Evolutionary conservation across 2,329 filamentous ascomycete genomes (phyloP), one percentile per base, ranked within the genome.

Genomic region (Alternaria solani): DNA sequence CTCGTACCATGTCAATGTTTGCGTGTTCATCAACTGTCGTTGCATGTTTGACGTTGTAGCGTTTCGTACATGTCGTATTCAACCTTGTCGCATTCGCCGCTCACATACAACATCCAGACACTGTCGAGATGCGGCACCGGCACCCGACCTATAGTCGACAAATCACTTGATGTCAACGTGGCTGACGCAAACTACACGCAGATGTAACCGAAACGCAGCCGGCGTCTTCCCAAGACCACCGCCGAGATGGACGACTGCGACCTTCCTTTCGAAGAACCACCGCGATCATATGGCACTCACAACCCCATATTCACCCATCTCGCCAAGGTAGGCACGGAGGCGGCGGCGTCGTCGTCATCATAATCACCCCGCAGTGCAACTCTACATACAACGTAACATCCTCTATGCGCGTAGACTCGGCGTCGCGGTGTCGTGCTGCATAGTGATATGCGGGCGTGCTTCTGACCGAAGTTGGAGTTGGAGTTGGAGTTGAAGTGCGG

Each of bases 161-260:
- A 25, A 42, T 18, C 25, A 8, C 55, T 57, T 20, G 55, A 48
- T 20, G 48, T 41, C 5, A 57, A 57, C 16, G 55, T 32, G 20
- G 39, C 39, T 11, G 39, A 42, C 39, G 20, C 39, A 42, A 14
- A 42, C 20, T 42, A 25, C 39, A 42, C 39, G 20, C 20, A 25
- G 20, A 38, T 36, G 46, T 38, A 38, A 49, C 30, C 7, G 25
- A n/a, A 49, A 34, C 20, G 36, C 2, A 9, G 18, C 46, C 46
- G 23, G 25, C 20, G 36, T 18, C 20, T 9, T 25, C 16, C 11
- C 32, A 16, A 34, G 30, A 30, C 14, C 20, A 49, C 25, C 20
- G 46, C 14, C 30, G 46, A 36, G 46, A 23, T 49, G 20, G 8
- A 36, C 23, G 46, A 49, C 30, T 49, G 34, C 20, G 18, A 49